These are phyloP conservation scores for Sclerotinia trifoliorum DNA, from an alignment of 2,329 filamentous ascomycete genomes.

Conservation along the genomic window DNA sequence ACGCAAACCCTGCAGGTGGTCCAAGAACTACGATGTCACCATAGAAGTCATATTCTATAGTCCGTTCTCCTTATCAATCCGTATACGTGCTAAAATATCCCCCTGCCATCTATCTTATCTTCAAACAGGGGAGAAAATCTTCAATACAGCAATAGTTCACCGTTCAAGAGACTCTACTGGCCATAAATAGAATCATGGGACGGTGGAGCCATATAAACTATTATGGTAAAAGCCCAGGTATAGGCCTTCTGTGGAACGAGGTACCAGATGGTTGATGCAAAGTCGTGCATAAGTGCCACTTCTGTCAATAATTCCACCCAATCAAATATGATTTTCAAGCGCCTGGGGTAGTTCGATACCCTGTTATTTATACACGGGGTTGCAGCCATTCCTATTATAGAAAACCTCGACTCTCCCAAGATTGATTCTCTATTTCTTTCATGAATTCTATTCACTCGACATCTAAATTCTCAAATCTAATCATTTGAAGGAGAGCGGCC, in stretches of 20 bases:
- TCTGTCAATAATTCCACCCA: background rate
- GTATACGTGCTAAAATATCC: background rate
- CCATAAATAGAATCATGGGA: slow-evolving; percentile 4
- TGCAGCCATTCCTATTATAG: slow-evolving; percentile 2
- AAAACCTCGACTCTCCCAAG: slow-evolving; percentile 1
- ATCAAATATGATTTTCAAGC: slow-evolving; percentile 7
- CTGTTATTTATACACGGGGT: background rate
- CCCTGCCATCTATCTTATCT: background rate
- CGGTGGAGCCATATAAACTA: slow-evolving; percentile 8
- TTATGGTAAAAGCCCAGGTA: slow-evolving; percentile 3
- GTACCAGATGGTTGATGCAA: slow-evolving; percentile 13
- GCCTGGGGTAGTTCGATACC: slow-evolving; percentile 11
- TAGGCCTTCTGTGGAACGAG: slow-evolving; percentile 15
- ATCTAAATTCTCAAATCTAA: too few relatives aligned
- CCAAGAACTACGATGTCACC: background rate
- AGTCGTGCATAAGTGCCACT: slow-evolving; percentile 12
- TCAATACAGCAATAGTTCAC: background rate
- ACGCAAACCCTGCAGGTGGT: background rate
- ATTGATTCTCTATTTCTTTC: slow-evolving; percentile 7
- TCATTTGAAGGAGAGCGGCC: background rate
- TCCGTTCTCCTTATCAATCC: background rate
- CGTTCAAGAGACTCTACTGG: background rate
- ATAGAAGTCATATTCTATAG: background rate
- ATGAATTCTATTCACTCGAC: background rate
- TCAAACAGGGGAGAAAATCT: background rate